These are phyloP conservation scores for Orbilia javanica DNA, from an alignment of 2,329 filamentous ascomycete genomes.

Conservation along the genomic window DNA sequence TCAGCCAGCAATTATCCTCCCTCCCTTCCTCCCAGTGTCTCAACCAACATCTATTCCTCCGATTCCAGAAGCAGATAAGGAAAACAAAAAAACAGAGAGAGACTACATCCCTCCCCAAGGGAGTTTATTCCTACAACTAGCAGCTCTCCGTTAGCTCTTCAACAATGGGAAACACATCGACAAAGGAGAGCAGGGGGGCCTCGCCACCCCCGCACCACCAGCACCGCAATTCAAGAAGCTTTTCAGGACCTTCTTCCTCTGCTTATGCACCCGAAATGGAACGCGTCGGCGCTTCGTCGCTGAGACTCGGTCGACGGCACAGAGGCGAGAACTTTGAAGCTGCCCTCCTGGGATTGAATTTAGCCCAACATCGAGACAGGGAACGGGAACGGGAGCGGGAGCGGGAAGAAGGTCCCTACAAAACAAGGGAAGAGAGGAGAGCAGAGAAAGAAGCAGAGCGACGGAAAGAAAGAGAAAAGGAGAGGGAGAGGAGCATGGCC, in stretches of 20 bases:
- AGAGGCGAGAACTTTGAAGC: constrained; percentile 59
- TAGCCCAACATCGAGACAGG: constrained; percentile 58
- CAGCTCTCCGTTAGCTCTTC: constrained; percentile 27
- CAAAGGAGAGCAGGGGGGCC: constrained; percentile 61
- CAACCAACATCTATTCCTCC: background rate
- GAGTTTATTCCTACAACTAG: constrained; percentile 12
- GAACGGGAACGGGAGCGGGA: constrained; percentile 59
- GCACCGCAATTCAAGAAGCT: constrained; percentile 56
- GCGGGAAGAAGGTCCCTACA: constrained; percentile 46
- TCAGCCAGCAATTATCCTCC: background rate
- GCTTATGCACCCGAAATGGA: constrained; percentile 53
- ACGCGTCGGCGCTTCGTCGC: constrained; percentile 34
- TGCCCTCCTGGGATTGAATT: constrained; percentile 60
- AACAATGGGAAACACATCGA: constrained; percentile 62
- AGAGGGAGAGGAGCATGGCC: constrained; percentile 88
- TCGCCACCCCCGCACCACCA: constrained; percentile 60
- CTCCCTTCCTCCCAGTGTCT: background rate
- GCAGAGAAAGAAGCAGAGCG: constrained; percentile 94
- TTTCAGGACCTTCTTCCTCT: constrained; percentile 59
- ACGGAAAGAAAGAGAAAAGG: constrained; percentile 82
- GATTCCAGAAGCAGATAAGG: background rate
- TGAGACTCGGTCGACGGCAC: constrained; percentile 51
- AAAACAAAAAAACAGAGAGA: background rate
- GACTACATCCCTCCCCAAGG: background rate
- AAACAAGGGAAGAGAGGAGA: constrained; percentile 70